These are phyloP conservation scores for Dujonia santamariae DNA, from an alignment of 1,139 yeast genomes.

Conservation along the genomic window DNA sequence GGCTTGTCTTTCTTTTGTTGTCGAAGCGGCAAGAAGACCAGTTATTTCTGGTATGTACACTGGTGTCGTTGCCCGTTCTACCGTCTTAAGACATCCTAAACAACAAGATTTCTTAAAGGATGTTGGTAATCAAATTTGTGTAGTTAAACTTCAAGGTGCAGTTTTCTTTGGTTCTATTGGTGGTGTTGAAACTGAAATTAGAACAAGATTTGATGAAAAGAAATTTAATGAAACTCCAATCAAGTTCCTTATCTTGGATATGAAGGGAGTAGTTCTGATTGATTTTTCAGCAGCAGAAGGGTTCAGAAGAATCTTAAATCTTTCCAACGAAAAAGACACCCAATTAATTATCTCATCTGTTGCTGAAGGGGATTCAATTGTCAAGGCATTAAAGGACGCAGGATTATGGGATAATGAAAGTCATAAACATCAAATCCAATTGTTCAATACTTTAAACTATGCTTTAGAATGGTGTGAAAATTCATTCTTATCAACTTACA, in stretches of 20 bases:
- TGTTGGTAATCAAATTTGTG: slow-evolving; percentile 89
- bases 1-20: slow-evolving; percentile 89
- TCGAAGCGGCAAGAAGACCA: slow-evolving; percentile 83
- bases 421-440: slow-evolving; percentile 45
- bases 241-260: slow-evolving; percentile 78
- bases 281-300: slow-evolving; percentile 98
- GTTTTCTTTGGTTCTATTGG: slow-evolving; percentile 94
- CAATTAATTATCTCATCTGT: slow-evolving; percentile 80
- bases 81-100: slow-evolving; percentile 87
- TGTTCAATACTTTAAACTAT: slow-evolving; percentile 74
- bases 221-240: slow-evolving; percentile 55
- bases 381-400: slow-evolving; percentile 65
- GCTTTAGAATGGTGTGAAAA: slow-evolving; percentile 98
- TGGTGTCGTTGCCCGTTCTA: slow-evolving; percentile 87
- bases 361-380: slow-evolving; percentile 55
- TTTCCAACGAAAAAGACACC: slow-evolving; percentile 66
- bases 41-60: slow-evolving; percentile 81
- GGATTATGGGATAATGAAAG: slow-evolving; percentile 56
- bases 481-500: slow-evolving; percentile 72
- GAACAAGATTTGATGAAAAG: slow-evolving; percentile 62
- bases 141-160: slow-evolving; percentile 82
- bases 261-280: slow-evolving; percentile 74
- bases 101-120: slow-evolving; percentile 82
- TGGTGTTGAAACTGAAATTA: slow-evolving; percentile 75
- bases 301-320: slow-evolving; percentile 79